Evolutionary conservation across 2,329 filamentous ascomycete species (phyloP).

Genomic region (Trichoderma oligosporum): DNA sequence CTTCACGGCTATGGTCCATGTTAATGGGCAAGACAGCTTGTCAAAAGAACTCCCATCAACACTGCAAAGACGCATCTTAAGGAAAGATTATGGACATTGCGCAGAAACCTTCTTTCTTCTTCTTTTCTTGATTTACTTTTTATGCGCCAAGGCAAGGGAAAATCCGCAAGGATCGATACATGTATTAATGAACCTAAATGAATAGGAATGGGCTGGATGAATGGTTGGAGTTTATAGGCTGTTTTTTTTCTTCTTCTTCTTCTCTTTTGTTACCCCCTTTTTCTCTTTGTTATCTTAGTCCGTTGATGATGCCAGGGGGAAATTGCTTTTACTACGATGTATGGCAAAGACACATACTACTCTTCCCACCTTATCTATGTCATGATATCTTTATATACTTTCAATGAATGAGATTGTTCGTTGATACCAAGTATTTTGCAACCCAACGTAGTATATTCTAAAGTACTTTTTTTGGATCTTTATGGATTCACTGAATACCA

Average conservation of each 20-base stretch:
- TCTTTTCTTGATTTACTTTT: not conserved
- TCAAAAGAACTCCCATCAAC: slow-evolving; percentile 1
- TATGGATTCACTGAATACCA: too few relatives aligned
- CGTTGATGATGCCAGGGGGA: not conserved
- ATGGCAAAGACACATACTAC: slow-evolving; percentile 10
- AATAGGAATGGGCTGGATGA: slow-evolving; percentile 3
- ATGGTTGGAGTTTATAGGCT: slow-evolving; percentile 13
- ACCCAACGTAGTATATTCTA: too few relatives aligned
- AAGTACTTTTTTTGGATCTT: too few relatives aligned
- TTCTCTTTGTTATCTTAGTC: not conserved
- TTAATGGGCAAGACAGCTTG: slow-evolving; percentile 25
- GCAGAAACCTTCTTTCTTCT: not conserved
- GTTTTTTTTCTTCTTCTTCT: not conserved
- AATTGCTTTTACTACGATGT: not conserved
- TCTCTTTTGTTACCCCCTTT: not conserved
- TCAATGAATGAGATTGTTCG: too few relatives aligned
- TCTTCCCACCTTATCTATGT: not conserved
- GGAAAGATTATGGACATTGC: not conserved
- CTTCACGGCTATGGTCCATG: slow-evolving; percentile 25
- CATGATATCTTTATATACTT: not conserved
- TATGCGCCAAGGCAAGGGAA: not conserved
- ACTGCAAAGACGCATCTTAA: not conserved
- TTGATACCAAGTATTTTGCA: too few relatives aligned
- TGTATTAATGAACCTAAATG: slow-evolving; percentile 11
- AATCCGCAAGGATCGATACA: slow-evolving; percentile 3